A percentile compares a stretch with the other conserved stretches of the same genome.
These are phyloP conservation scores for Microdochium paspali DNA, from an alignment of 2,329 filamentous ascomycete genomes.

Conservation along the genomic window DNA sequence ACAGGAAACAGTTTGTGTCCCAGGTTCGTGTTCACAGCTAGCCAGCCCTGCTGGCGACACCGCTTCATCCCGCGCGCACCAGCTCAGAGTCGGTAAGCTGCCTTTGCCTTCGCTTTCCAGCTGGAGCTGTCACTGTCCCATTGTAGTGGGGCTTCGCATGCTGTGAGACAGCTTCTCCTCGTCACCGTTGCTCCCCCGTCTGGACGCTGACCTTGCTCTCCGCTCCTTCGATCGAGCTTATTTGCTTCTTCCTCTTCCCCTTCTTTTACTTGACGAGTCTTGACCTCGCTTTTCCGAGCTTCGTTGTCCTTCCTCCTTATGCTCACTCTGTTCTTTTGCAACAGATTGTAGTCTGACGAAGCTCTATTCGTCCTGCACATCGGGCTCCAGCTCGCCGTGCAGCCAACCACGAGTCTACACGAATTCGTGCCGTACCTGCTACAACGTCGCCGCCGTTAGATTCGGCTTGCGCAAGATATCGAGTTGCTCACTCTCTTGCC, in stretches of 20 bases:
- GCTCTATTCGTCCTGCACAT: neutral
- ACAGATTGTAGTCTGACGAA: neutral
- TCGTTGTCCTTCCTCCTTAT: neutral
- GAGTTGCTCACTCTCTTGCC: neutral
- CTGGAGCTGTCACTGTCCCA: neutral
- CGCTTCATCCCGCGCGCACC: neutral
- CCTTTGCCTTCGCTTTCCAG: neutral
- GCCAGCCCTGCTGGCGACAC: neutral
- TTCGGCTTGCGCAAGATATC: neutral
- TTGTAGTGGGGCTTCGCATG: neutral
- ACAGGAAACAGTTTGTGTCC: neutral
- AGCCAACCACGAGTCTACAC: neutral
- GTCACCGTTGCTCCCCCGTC: neutral
- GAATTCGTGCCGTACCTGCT: neutral
- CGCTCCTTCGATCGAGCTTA: neutral
- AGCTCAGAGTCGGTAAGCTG: neutral
- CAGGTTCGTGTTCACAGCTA: neutral
- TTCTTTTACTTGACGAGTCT: neutral
- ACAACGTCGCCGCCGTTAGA: neutral
- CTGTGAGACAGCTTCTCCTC: neutral
- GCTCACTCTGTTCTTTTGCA: neutral
- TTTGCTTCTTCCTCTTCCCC: neutral
- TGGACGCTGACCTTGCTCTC: neutral
- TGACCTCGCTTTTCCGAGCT: neutral
- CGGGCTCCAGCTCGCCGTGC: neutral